Evolutionary conservation across 1,139 yeast species (phyloP).

Genomic region (Candida sp.): DNA sequence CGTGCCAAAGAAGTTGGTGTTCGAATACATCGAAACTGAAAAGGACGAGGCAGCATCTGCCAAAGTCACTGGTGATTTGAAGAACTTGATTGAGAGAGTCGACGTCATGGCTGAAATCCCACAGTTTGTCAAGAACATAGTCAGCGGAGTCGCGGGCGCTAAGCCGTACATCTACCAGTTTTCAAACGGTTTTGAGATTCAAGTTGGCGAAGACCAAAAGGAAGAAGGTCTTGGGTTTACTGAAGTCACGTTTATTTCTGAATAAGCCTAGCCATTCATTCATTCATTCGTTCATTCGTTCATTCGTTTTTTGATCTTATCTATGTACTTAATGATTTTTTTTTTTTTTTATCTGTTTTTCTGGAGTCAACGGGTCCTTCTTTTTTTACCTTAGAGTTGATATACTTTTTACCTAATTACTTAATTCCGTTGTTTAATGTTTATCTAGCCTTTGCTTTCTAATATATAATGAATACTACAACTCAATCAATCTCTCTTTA

Average conservation of each 20-base stretch:
- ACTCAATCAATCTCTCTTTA: not conserved
- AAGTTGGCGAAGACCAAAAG: conserved; percentile 29
- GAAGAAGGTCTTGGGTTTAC: conserved; percentile 77
- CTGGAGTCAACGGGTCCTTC: no score
- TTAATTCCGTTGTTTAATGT: no score
- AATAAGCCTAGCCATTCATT: conserved; percentile 19
- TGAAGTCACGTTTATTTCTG: conserved; percentile 82
- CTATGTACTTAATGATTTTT: not conserved
- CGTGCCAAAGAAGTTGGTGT: conserved; percentile 71
- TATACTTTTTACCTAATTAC: no score
- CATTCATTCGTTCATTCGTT: no score
- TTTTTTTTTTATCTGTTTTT: not conserved
- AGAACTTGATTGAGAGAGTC: conserved; percentile 77
- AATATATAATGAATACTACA: not conserved
- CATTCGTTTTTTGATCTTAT: not conserved
- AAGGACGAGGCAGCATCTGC: conserved; percentile 22
- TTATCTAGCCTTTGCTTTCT: no score
- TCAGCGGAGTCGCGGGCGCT: conserved; percentile 94
- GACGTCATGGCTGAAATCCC: conserved; percentile 99
- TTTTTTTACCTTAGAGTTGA: no score
- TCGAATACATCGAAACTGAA: conserved; percentile 52
- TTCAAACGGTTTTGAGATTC: conserved; percentile 57
- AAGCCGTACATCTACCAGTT: conserved; percentile 95
- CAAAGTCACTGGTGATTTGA: conserved; percentile 60
- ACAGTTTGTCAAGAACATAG: conserved; percentile 89